phyloP scores from a whole-genome alignment of 441 rosid species.

The Aquilaria agallochum region DNA sequence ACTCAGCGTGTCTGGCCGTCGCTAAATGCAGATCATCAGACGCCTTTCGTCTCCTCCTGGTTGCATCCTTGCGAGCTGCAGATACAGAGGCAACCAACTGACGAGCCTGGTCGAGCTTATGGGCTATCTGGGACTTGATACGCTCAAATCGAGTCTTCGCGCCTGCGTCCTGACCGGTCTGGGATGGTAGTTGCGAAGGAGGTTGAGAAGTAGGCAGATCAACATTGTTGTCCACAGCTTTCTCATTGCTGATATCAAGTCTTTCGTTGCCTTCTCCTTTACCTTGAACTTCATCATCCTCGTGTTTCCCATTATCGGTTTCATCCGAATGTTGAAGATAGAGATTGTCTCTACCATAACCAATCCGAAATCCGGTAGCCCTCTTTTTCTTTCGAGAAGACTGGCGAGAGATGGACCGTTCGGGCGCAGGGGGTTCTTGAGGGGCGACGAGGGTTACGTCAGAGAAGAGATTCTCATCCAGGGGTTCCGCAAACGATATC shows the following conservation, averaged over 20 bases:
- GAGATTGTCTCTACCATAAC: constrained; percentile 49
- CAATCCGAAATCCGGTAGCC: constrained; percentile 65
- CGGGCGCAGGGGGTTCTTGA: constrained; percentile 17
- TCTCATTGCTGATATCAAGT: no score
- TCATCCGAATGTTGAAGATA: constrained; percentile 9
- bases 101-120: constrained; percentile 49
- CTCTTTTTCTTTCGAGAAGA: constrained; percentile 76
- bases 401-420: constrained; percentile 32
- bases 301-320: no score
- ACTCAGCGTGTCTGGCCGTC: constrained; percentile 41
- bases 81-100: constrained; percentile 51
- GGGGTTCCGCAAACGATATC: constrained; percentile 27
- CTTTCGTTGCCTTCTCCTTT: no score
- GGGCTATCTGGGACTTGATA: constrained; percentile 42
- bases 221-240: background rate
- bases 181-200: background rate
- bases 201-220: background rate
- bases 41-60: constrained; percentile 59
- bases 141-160: constrained; percentile 30
- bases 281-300: no score
- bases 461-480: constrained; percentile 82
- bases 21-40: constrained; percentile 51
- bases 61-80: constrained; percentile 50
- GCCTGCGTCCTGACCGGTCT: constrained; percentile 9
- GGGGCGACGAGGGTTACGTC: constrained; percentile 58